Evolutionary conservation across 495 filamentous ascomycete genomes (phyloP), one percentile per base, ranked within the genome.

Genomic region (Talaromyces liani): DNA sequence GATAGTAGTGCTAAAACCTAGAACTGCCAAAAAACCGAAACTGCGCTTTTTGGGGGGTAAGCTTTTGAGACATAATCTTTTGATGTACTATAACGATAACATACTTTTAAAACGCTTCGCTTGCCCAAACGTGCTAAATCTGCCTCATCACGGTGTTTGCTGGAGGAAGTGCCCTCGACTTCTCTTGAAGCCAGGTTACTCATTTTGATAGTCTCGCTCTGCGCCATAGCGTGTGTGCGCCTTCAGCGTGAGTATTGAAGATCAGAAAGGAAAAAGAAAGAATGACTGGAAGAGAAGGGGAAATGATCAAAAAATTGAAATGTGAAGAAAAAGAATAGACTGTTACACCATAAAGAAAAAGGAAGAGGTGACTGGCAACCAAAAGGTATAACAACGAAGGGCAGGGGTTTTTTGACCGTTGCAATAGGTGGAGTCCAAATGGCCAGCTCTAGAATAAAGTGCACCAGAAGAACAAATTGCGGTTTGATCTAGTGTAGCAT

Each of bases 1-100:
- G 56, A 84, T 75, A 0, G 79, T 82, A 51, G 76, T 81, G 47
- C 75, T 77, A 55, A 85, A 84, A 0, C 78, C 80, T 31, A 83
- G 63, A 62, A 82, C 82, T 2, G 80, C 77, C 54, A 84, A 66
- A 60, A 82, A 71, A 0, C 75, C 74, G 58, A 82, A 83, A 54
- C 75, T 82, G 18, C 82, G 77, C 78, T 77, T 54, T 22, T 24
- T 18, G 1, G 24, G 4, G 20, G 24, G 12, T 54, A 0, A 54
- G 51, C 51, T 18, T 18, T 51, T 51, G 33, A 36, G 33, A 18
- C 47, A 51, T 24, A 9, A 54, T 22, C 27, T 54, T 16, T 22
- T 54, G 29, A 31, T 31, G 29, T 31, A 7, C 29, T 6, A 27
- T 7, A 27, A 3, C 0, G 61, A 64, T 14, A 64, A 39, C 20